phyloP scores from a whole-genome alignment of 1,284 basidiomycete species.

The Pterulicium gracile region DNA sequence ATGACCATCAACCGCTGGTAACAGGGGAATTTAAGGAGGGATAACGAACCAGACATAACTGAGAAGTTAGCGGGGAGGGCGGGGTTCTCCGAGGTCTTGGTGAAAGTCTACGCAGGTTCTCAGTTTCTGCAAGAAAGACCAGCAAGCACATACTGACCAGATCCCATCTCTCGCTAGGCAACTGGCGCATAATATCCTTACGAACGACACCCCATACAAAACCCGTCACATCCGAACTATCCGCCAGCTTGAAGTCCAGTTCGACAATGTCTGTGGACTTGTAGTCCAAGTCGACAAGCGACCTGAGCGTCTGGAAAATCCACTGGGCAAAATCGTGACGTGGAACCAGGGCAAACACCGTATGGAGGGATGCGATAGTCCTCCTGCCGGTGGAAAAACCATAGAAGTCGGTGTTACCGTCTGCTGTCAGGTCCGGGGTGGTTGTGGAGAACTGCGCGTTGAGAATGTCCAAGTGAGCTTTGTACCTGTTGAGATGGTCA shows the following conservation, averaged over 20 bases:
- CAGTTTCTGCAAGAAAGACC: conserved; percentile 2
- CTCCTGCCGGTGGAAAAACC: conserved; percentile 80
- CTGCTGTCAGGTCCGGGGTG: conserved; percentile 36
- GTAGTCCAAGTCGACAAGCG: conserved; percentile 68
- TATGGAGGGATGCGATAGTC: conserved; percentile 66
- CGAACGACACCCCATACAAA: conserved; percentile 81
- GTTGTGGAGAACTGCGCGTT: conserved; percentile 62
- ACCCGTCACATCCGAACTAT: conserved; percentile 38
- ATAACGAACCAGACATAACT: conserved; percentile 59
- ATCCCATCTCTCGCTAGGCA: conserved; percentile 75
- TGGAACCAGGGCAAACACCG: conserved; percentile 66
- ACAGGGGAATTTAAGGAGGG: conserved; percentile 7
- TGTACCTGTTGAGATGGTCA: conserved; percentile 31
- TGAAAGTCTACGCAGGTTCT: conserved; percentile 48
- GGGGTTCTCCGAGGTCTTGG: conserved; percentile 62
- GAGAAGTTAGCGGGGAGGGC: conserved; percentile 48
- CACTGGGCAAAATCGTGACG: conserved; percentile 73
- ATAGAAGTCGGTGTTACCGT: conserved; percentile 74
- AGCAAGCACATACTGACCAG: conserved; percentile 41
- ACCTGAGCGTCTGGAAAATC: conserved; percentile 46
- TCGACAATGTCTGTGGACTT: conserved; percentile 56
- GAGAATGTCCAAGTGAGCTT: conserved; percentile 44
- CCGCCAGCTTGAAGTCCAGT: conserved; percentile 67
- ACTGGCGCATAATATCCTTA: conserved; percentile 63
- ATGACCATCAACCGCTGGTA: conserved; percentile 2